Evolutionary conservation across 768 basidiomycete genomes (phyloP).

Genomic region (Termitomyces sp.): DNA sequence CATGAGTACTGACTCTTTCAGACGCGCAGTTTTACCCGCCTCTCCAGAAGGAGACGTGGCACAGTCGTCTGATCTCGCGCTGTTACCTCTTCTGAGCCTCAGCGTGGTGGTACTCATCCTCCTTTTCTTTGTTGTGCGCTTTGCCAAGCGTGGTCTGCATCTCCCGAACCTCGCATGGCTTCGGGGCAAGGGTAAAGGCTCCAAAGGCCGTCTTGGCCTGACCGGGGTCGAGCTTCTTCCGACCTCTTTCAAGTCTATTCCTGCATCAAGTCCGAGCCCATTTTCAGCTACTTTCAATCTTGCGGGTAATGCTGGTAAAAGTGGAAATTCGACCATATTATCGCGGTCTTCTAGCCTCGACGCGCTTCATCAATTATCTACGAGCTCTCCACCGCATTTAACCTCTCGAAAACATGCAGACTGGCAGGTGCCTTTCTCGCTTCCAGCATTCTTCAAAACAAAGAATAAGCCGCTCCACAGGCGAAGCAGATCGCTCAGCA

Average conservation of each 20-base stretch:
- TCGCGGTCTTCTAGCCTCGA: constrained; percentile 23
- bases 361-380: constrained; percentile 11
- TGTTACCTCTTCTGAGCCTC: constrained; percentile 17
- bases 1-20: constrained; percentile 2
- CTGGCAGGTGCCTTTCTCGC: constrained; percentile 13
- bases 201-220: constrained; percentile 17
- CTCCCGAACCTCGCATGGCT: constrained; percentile 18
- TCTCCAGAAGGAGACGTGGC: constrained; percentile 7
- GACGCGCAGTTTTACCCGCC: constrained; percentile 15
- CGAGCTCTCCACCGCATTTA: constrained; percentile 4
- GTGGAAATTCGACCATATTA: constrained; percentile 8
- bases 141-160: constrained; percentile 15
- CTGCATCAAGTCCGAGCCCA: constrained; percentile 13
- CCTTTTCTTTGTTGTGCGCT: constrained; percentile 15
- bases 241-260: constrained; percentile 17
- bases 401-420: constrained; percentile 12
- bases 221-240: constrained; percentile 20
- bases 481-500: constrained; percentile 20
- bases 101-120: constrained; percentile 15
- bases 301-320: constrained; percentile 18
- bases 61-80: constrained; percentile 11
- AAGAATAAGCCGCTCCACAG: constrained; percentile 15
- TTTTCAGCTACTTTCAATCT: constrained; percentile 15
- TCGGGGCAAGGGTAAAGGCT: constrained; percentile 19
- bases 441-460: constrained; percentile 11